Evolutionary conservation across 768 basidiomycete species (phyloP).

Genomic region (Trametes villosa): DNA sequence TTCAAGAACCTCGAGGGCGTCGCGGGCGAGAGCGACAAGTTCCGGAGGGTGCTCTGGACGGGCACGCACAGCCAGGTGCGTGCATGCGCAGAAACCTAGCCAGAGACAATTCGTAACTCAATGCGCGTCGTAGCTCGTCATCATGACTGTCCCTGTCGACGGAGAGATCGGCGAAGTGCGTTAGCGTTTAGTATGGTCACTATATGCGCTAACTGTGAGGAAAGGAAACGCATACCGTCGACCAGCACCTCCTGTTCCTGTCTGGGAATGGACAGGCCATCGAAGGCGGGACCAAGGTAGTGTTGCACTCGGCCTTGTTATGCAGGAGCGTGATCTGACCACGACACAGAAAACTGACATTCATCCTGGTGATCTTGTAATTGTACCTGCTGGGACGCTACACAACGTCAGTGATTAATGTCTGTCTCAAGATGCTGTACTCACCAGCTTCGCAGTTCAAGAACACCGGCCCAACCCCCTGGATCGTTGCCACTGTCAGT

Average conservation of each 20-base stretch:
- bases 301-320: not conserved
- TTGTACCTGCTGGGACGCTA: conserved; percentile 33
- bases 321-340: not conserved
- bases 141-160: conserved; percentile 35
- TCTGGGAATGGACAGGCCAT: conserved; percentile 33
- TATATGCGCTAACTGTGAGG: not conserved
- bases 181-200: not conserved
- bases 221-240: conserved; percentile 34
- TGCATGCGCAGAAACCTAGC: not conserved
- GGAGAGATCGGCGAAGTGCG: conserved; percentile 34
- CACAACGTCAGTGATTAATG: conserved; percentile 12
- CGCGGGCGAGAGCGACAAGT: conserved; percentile 34
- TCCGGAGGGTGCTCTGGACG: conserved; percentile 33
- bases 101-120: not conserved
- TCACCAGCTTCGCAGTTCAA: conserved; percentile 27
- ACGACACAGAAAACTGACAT: conserved; percentile 21
- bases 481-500: conserved; percentile 33
- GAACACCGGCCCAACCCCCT: conserved; percentile 32
- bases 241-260: conserved; percentile 34
- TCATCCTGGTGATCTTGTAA: conserved; percentile 32
- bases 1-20: conserved; percentile 29
- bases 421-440: not conserved
- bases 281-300: conserved; percentile 20
- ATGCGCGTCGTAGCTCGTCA: conserved; percentile 25
- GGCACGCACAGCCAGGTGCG: conserved; percentile 33